Evolutionary conservation across 768 basidiomycete genomes (phyloP).

Genomic region (Mycena venus): DNA sequence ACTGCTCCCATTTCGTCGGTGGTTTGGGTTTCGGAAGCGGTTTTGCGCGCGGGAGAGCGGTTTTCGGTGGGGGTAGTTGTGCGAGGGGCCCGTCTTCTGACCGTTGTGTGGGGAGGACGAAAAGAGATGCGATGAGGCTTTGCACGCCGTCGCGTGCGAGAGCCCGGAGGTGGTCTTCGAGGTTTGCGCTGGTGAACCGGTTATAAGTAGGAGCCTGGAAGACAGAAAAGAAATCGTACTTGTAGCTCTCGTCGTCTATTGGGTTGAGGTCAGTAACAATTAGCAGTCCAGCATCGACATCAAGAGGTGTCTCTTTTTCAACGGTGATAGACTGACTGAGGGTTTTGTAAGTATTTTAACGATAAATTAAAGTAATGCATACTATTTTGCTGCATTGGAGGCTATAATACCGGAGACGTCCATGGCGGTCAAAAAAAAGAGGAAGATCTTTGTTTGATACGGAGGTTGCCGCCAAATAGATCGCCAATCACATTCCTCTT

Average conservation of each 20-base stretch:
- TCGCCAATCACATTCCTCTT: not conserved
- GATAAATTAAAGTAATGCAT: conserved; percentile 42
- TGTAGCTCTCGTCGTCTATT: conserved; percentile 87
- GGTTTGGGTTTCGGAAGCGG: conserved; percentile 94
- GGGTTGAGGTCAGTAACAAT: conserved; percentile 91
- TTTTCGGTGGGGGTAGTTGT: conserved; percentile 82
- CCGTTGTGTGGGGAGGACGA: conserved; percentile 81
- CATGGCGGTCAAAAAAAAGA: conserved; percentile 57
- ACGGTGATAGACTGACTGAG: conserved; percentile 75
- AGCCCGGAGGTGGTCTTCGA: conserved; percentile 84
- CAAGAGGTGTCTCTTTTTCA: conserved; percentile 84
- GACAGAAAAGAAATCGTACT: conserved; percentile 54
- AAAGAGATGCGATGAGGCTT: conserved; percentile 82
- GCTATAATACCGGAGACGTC: conserved; percentile 87
- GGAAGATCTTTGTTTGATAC: not conserved
- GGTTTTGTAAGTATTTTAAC: conserved; percentile 2
- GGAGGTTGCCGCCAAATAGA: not conserved
- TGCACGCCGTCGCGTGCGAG: conserved; percentile 88
- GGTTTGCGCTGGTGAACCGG: conserved; percentile 68
- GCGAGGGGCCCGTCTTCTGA: conserved; percentile 88
- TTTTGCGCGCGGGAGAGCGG: conserved; percentile 89
- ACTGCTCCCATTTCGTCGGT: conserved; percentile 96
- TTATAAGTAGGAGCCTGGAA: not conserved
- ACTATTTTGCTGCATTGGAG: conserved; percentile 81
- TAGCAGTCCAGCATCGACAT: conserved; percentile 86